Base-by-base conservation (phyloP, 2,329 filamentous ascomycete genomes). In the Colletotrichum sp. region DNA sequence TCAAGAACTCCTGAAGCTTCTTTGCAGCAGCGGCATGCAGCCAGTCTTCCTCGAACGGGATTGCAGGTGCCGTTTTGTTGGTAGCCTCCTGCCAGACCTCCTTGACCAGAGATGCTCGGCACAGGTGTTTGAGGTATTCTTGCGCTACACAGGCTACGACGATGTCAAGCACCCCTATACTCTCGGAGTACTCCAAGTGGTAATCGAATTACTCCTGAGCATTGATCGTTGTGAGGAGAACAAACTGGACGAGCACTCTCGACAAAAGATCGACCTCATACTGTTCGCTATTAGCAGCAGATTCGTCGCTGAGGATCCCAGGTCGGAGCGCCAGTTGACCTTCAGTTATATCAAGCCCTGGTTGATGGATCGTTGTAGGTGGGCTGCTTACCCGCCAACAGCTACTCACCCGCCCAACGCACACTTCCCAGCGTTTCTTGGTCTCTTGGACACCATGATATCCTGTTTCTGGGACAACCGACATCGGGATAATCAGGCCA, bases 141-240 rank as follows among this genome's bases (percentile, higher is more conserved):
- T 52, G 43, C 43, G n/a, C 43, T n/a, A 13, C n/a, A 52, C 43
- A 52, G 43, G 43, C 43, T 52, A 52, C 4, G 43, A 3, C 43
- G 43, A 52, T n/a, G 10, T 52, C 43, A 52, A 21, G n/a, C 43
- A 52, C 43, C 43, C 43, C 10, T 1, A 3, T 52, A 52, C 43
- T 52, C 43, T 52, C 6, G 43, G n/a, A 52, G 4, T 21, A 13
- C 43, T 52, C n/a, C 43, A 52, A 21, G n/a, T 21, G 43, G 6
- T 21, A 52, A 5, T 21, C 4, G 43, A 0, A 13, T 0, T 0
- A 21, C 10, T 52, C n/a, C 43, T 52, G 6, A 7, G 12, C 1
- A 0, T 21, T 13, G 43, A 52, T 21, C 3, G 10, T 21, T 21
- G 43, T 2, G 18, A 52, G 10, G 43, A 21, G 4, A 21, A 52